These are phyloP conservation scores for Protea cynaroides DNA, from an alignment of 164 flowering plant genomes.

Conservation along the genomic window DNA sequence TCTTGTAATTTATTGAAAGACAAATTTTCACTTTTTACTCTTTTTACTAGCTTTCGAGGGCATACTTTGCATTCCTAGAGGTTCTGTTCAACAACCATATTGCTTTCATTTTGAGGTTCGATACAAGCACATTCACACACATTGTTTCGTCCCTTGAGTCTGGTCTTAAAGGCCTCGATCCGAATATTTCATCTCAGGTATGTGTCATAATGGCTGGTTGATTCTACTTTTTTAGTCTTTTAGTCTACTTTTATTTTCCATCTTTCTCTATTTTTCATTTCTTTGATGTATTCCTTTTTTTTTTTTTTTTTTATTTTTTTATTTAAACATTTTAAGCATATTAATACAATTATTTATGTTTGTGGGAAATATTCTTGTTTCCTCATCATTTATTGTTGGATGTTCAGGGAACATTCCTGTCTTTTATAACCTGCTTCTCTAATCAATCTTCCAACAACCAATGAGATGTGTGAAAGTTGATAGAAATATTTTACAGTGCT, in stretches of 20 bases:
- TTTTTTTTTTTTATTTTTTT: too few species aligned
- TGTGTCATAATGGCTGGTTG: conserved; percentile 3
- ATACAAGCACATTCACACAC: conserved; percentile 77
- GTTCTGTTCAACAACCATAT: conserved; percentile 80
- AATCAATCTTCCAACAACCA: too few species aligned
- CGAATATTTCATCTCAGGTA: conserved; percentile 90
- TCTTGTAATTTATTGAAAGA: neutral
- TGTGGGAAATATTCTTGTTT: too few species aligned
- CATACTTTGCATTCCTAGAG: conserved; percentile 91
- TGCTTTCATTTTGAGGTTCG: conserved; percentile 61
- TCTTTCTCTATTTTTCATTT: neutral
- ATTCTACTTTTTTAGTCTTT: neutral
- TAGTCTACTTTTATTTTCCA: neutral
- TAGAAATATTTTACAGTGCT: too few species aligned
- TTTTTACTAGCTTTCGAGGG: conserved; percentile 73
- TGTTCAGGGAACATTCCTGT: too few species aligned
- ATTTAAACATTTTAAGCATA: too few species aligned
- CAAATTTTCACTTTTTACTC: neutral
- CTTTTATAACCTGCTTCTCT: too few species aligned
- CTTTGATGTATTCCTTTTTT: too few species aligned
- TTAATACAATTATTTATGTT: too few species aligned
- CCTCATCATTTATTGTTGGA: too few species aligned
- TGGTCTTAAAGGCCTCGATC: conserved; percentile 83
- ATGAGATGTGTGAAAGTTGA: too few species aligned
- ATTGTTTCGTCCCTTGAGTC: conserved; percentile 94